Conservation (phyloP, 2,329 filamentous ascomycete species). For the Trichoderma oligosporum region DNA sequence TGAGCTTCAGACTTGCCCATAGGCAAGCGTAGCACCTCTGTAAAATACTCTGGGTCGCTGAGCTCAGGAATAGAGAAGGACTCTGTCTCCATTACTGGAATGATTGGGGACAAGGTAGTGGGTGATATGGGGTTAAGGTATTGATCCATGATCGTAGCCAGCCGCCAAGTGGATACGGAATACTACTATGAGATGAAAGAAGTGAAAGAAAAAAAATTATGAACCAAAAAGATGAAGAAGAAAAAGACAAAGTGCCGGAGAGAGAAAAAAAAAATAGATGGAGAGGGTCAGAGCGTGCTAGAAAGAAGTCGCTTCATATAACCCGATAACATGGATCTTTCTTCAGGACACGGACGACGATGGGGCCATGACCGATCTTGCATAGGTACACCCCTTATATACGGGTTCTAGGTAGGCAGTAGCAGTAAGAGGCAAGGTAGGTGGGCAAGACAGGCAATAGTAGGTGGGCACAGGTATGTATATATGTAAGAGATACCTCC, state of each 20-base stretch:
- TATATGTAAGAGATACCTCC: slow-evolving; percentile 6
- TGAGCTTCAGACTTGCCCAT: slow-evolving; percentile 37
- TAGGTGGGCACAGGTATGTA: too few relatives aligned
- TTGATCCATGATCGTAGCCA: slow-evolving; percentile 11
- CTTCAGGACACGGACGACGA: slow-evolving; percentile 15
- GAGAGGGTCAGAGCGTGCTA: neutral
- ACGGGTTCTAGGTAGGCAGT: neutral
- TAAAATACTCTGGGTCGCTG: slow-evolving; percentile 38
- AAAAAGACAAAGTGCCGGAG: too few relatives aligned
- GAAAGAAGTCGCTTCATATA: neutral
- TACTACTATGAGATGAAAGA: neutral
- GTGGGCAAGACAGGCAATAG: neutral
- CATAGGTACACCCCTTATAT: slow-evolving; percentile 1
- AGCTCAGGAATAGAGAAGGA: slow-evolving; percentile 35
- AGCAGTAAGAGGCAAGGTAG: neutral
- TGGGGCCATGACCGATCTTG: slow-evolving; percentile 6
- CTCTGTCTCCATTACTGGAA: neutral
- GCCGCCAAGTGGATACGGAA: neutral
- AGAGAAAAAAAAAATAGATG: neutral
- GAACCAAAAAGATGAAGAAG: neutral
- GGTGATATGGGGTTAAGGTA: slow-evolving; percentile 5
- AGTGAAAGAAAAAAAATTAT: neutral
- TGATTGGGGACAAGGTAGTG: neutral
- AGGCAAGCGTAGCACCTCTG: slow-evolving; percentile 38
- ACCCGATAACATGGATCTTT: neutral